Evolutionary conservation across 495 filamentous ascomycete species (phyloP), one percentile per base, ranked within the genome.

Genomic region (Lindgomyces ingoldianus): DNA sequence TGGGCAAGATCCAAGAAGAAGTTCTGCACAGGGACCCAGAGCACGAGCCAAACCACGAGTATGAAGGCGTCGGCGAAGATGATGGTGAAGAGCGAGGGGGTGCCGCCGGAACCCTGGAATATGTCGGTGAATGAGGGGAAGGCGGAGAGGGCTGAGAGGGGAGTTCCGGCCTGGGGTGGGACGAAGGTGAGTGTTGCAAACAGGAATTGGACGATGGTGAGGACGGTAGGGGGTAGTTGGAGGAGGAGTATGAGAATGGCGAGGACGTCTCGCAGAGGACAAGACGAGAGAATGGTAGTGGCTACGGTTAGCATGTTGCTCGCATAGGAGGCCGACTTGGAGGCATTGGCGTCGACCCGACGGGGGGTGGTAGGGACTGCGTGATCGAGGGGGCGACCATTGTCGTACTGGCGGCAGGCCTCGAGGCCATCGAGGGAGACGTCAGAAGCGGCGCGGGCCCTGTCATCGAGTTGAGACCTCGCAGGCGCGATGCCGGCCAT

Each of bases 161-260:
- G 84, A 22, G 73, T 72, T 49, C 73, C 73, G 44, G 73, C 65
- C 70, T 74, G 84, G 6, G 91, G 90, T 27, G 91, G 89, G 66
- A 96, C 91, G 74, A 96, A 97, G 27, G 94, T 98, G 67, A 98
- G 81, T 53, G 90, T 83, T 50, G 95, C 92, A 80, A 96, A 99
- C 64, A 98, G 83, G 71, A 92, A 87, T 73, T 99, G 95, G 73
- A 96, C 90, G 73, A 91, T 80, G 56, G 91, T 92, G 62, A 98
- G 82, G 57, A 96, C 85, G 69, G 91, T 90, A 24, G 93, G 90
- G 25, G 95, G 93, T n/a, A 96, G 85, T 74, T 96, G 94, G 71
- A 99, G 87, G 58, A 99, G 85, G 74, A 99, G 89, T 75, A 99
- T 97, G 74, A 99, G 83, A 73, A 99, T 96, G 72, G 94, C 93